These are phyloP conservation scores for Cicer judaicum DNA, from an alignment of 306 rosid genomes.

Conservation along the genomic window DNA sequence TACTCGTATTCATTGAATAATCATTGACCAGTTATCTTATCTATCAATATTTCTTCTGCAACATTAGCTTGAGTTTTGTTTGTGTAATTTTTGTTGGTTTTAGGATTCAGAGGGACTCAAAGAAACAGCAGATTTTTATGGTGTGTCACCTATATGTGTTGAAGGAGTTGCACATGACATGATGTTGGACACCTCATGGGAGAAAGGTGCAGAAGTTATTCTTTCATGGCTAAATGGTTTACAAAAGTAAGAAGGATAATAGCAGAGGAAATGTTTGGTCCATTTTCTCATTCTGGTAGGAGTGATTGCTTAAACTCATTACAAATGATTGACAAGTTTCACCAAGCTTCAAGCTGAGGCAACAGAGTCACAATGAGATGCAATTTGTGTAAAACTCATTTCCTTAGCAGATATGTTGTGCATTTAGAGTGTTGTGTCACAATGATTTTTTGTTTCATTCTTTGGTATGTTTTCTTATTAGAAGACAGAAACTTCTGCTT, in stretches of 20 bases:
- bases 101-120: conserved; percentile 74
- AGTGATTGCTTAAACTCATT: conserved; percentile 4
- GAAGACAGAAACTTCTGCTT: no score
- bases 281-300: conserved; percentile 7
- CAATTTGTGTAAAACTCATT: background rate
- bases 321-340: conserved; percentile 12
- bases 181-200: conserved; percentile 86
- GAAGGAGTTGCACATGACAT: conserved; percentile 84
- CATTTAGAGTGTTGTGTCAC: background rate
- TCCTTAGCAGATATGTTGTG: background rate
- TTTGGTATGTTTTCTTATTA: background rate
- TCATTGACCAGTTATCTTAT: background rate
- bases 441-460: background rate
- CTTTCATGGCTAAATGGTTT: conserved; percentile 67
- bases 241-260: conserved; percentile 30
- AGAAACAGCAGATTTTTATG: conserved; percentile 78
- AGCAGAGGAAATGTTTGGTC: conserved; percentile 29
- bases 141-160: conserved; percentile 59
- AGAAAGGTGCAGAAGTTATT: conserved; percentile 71
- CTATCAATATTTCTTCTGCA: conserved; percentile 9
- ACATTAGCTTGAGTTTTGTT: conserved; percentile 25
- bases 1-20: background rate
- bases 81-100: conserved; percentile 13
- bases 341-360: conserved; percentile 24
- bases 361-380: background rate